Base-by-base conservation (phyloP, 2,329 filamentous ascomycete species). In the Fusarium dlaminii region DNA sequence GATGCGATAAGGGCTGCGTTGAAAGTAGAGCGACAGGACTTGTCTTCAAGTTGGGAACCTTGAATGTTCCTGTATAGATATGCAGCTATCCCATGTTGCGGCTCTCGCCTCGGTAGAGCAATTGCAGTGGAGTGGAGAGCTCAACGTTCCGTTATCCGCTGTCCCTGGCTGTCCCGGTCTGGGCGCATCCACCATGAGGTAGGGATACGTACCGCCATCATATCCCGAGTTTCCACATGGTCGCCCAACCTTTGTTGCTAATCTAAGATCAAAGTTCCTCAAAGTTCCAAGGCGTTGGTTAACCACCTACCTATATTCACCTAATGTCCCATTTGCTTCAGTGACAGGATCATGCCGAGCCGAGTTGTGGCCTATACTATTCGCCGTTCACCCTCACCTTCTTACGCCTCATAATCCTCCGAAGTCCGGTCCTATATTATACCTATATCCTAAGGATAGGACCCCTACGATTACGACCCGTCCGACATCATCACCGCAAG, bases 261-360 rank as follows among this genome's bases (percentile, higher is more conserved):
- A 68, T 63, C 63, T 59, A 58, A 62, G 60, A 62, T 52, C 49
- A 61, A 66, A 73, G 42, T 52, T 32, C 40, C 51, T 70, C 49
- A 49, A 60, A 52, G 45, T 61, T 68, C 51, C 42, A 62, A 68
- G 65, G 57, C 62, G 45, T 32, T 51, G 22, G 55, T 54, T 32
- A 30, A 29, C 45, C 27, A 22, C 27, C 27, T 48, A 52, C 48
- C 32, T 52, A 54, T 30, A 68, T 72, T 73, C 65, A 54, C 63
- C 46, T 42, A 63, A 60, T 62, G 48, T 51, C 20, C 45, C 22
- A 17, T 58, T 69, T 32, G 45, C 64, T 40, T 43, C 42, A 63
- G 63, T 59, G 63, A 69, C 70, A 81, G 75, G 70, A 78, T 75
- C 73, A 81, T 81, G 80, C 80, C 70, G 73, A 80, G 68, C 75